Percentiles rank a stretch among this genome's conserved stretches.
Evolutionary conservation across 441 rosid species (phyloP).

Genomic region (Pelargonium myrrhifolium): DNA sequence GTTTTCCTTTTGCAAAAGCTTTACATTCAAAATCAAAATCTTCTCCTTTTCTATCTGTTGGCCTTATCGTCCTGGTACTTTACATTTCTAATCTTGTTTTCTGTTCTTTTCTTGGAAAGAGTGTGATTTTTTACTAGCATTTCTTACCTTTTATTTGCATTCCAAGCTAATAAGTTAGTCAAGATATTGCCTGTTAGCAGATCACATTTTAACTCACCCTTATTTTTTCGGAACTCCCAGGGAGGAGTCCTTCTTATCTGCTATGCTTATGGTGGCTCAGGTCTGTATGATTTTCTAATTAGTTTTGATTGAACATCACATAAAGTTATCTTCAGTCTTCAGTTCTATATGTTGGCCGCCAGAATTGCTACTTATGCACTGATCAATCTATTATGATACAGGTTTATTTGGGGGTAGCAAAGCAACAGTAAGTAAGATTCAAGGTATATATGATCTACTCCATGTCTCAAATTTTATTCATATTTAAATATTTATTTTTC

Average conservation of each 20-base stretch:
- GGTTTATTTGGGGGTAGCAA: neutral
- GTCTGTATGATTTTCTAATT: neutral
- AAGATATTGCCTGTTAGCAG: neutral
- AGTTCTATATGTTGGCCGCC: neutral
- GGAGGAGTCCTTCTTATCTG: constrained; percentile 1
- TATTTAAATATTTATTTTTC: neutral
- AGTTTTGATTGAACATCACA: neutral
- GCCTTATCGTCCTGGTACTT: constrained; percentile 4
- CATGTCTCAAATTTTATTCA: neutral
- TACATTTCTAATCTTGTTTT: neutral
- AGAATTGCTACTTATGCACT: neutral
- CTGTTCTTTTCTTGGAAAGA: neutral
- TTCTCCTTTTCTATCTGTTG: constrained; percentile 1
- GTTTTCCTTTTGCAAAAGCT: neutral
- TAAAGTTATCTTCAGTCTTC: neutral
- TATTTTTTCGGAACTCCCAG: neutral
- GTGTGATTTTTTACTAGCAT: too few relatives aligned
- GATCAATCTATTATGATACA: neutral
- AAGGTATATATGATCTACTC: constrained; percentile 1
- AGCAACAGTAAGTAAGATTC: constrained; percentile 1
- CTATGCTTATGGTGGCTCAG: constrained; percentile 7
- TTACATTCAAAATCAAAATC: neutral
- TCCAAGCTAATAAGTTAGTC: too few relatives aligned
- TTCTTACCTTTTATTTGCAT: too few relatives aligned
- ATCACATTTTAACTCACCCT: neutral